These are phyloP conservation scores for Arachis monticola DNA, from an alignment of 331 rosid species.

Conservation along the genomic window DNA sequence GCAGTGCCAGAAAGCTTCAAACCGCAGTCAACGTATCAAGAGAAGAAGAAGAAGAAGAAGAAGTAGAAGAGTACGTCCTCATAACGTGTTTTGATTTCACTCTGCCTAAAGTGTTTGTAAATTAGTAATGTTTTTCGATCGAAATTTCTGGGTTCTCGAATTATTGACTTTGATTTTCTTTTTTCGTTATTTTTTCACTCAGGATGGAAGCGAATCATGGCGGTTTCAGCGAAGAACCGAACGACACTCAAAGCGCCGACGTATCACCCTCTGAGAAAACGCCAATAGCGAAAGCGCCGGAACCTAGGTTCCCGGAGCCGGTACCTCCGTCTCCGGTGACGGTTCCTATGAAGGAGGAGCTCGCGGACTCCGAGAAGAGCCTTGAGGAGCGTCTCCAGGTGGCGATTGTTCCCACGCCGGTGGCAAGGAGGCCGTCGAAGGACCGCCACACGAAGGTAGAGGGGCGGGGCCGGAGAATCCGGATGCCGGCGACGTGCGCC, in stretches of 20 bases:
- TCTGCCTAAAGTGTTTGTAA: background rate
- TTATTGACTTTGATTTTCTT: background rate
- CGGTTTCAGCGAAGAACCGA: slow-evolving; percentile 32
- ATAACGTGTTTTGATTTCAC: background rate
- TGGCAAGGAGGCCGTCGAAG: slow-evolving; percentile 54
- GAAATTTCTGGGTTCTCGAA: slow-evolving; percentile 5
- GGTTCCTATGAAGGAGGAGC: slow-evolving; percentile 60
- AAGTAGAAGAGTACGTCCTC: slow-evolving; percentile 33
- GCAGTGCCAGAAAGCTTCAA: slow-evolving; percentile 46
- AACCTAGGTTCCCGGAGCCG: slow-evolving; percentile 29
- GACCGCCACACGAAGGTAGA: slow-evolving; percentile 95
- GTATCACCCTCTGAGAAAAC: slow-evolving; percentile 41
- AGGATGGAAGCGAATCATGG: slow-evolving; percentile 50
- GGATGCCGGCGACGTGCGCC: slow-evolving; percentile 89
- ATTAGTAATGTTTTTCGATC: slow-evolving; percentile 23
- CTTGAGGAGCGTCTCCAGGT: slow-evolving; percentile 40
- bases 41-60: background rate
- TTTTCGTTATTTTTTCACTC: background rate
- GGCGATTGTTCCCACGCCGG: slow-evolving; percentile 41
- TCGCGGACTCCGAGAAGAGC: slow-evolving; percentile 38
- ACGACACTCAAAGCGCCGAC: slow-evolving; percentile 27
- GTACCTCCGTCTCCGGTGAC: slow-evolving; percentile 17
- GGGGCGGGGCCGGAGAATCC: slow-evolving; percentile 86
- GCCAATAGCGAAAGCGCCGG: slow-evolving; percentile 31
- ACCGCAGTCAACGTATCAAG: slow-evolving; percentile 45